Base-by-base conservation (phyloP, 2,329 filamentous ascomycete genomes). In the Dothidotthia symphoricarpi region DNA sequence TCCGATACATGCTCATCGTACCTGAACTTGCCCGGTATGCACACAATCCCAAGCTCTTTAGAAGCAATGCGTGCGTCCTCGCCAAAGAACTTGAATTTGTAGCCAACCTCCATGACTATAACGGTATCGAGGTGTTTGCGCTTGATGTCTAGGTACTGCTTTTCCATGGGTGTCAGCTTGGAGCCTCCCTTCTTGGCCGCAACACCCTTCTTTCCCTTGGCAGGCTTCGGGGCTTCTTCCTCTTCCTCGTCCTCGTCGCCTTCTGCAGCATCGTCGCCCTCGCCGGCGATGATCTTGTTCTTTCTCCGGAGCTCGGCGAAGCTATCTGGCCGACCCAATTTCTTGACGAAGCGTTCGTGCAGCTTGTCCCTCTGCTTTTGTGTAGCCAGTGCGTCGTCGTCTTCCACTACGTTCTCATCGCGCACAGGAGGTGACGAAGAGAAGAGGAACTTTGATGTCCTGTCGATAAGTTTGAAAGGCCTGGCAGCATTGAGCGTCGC, bases 41-140 rank as follows among this genome's bases (percentile, higher is more conserved):
- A 98, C 26, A 98, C 86, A 52, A 98, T 96, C 43, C 88, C 86
- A 32, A 98, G 75, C 63, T 91, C 88, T 65, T 91, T 95, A 10
- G 90, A 87, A 4, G 91, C 93, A 36, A 82, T 80, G 36, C 89
- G 80, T 7, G 93, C 93, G 71, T 98, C 93, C 58, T 97, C 91
- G 9, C 93, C 93, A 61, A 95, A 95, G 71, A 98, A 95, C 24
- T 86, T 83, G 69, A 95, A 98, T 64, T 98, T 98, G 71, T 98
- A 98, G 34, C 93, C 93, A 7, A 97, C 93, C 64, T 98, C 91
- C 35, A 97, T 83, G 10, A 97, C 86, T 36, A 98, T 75, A 14
- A 98, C 58, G 0, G 91, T 93, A 61, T 97, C 93, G 71, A 88
- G 77, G 62, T 97, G 83, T 53, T 91, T 87, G 43, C 82, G 78